Evolutionary conservation across 2,329 filamentous ascomycete species (phyloP), one percentile per base, ranked within the genome.

Genomic region (Exserohilum rostratum): DNA sequence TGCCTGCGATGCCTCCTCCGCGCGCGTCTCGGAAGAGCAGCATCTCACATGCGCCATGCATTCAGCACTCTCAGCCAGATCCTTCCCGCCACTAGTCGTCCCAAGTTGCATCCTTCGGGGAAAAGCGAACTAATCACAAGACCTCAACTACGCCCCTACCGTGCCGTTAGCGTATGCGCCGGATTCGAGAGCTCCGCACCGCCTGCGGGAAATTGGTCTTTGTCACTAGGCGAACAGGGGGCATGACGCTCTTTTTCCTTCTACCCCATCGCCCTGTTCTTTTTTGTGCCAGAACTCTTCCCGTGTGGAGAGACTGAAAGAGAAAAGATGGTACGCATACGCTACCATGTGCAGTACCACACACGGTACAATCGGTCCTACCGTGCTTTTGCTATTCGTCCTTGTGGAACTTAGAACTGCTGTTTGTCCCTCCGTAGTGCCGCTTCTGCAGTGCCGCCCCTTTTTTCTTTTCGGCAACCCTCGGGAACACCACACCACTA

Each of bases 11-110:
- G 39, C 27, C 25, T 42, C 13, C n/a, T 13, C 33, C 9, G 22
- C 27, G 3, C 11, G 18, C 35, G 17, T 47, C 43, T 27, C 27
- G n/a, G 20, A 43, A 46, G 20, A 31, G 17, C 22, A 54, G 43
- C 27, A 31, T n/a, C 25, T 46, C 22, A 40, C 42, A 46, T 51
- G 52, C 52, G 52, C 52, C 42, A 46, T 55, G 53, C 48, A 39
- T 47, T 18, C 37, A 38, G 22, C n/a, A n/a, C 22, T 25, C 22
- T 25, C 22, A 25, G 35, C 30, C 40, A 22, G 45, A 31, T 51
- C 47, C 43, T 51, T 46, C 44, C 46, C 47, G 45, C 18, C 39
- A 22, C 27, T 55, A 42, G 46, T 27, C 38, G 34, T 48, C 27
- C 46, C 46, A 47, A 29, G 20, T 33, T 27, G 30, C 35, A 55